Evolutionary conservation across 441 rosid species (phyloP), one percentile per base, ranked within the genome.

Genomic region (Euphorbia celastroides): DNA sequence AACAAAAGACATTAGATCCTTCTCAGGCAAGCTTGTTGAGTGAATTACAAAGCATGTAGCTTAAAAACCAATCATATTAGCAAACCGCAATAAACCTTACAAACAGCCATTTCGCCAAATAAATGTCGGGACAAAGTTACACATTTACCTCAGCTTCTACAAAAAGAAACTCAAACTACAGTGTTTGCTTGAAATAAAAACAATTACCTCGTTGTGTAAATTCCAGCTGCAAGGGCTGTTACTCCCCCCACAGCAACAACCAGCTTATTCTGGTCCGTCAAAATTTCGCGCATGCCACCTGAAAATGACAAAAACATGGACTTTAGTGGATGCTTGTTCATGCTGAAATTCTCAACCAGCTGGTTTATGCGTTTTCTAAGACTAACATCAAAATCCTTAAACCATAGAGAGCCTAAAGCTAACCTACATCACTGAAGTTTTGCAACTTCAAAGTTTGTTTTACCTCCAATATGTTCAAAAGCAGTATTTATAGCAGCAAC

Each of bases 141-240:
- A 54, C 11, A 31, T 51, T 42, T 64, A 61, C 46, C 68, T 8
- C 54, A 16, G 67, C 31, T 23, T 25, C 25, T 2, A 46, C 22
- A 60, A 12, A 14, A 28, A 57, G 44, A n/a, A 36, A 64, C 44
- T 55, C 54, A 38, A 32, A 13, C 14, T 51, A 20, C 56, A 44
- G 12, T 0, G 26, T 17, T 19, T 19, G 8, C 22, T 48, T 30
- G 9, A 34, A 31, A 4, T 19, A 16, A 36, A 7, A n/a, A 19
- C n/a, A 12, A 36, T 76, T 78, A 92, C 99, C 99, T 83, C 42
- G 99, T 94, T 58, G 98, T 89, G 76, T 94, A 94, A 70, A 94
- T 72, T 38, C 99, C 99, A 16, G 98, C 98, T 30, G 98, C 99
- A 34, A 94, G 93, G 69, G 99, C 98, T n/a, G 99, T 94, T 22